These are phyloP conservation scores for Vigna trinervia DNA, from an alignment of 306 rosid species.

Conservation along the genomic window DNA sequence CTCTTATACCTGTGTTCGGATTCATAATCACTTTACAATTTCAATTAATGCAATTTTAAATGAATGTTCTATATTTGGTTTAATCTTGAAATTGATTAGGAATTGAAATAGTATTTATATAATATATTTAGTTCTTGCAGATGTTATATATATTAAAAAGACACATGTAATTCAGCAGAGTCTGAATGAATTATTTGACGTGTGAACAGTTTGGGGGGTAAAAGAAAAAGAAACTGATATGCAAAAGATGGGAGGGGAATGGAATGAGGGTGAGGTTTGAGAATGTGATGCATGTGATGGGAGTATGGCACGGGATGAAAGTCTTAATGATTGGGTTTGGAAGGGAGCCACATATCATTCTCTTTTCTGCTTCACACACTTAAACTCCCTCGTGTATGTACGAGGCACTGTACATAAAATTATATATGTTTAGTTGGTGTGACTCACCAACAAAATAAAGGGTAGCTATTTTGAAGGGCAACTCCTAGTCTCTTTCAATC, in stretches of 20 bases:
- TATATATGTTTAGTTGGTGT: conserved; percentile 2
- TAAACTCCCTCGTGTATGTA: conserved; percentile 38
- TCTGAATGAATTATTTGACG: conserved; percentile 41
- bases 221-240: neutral
- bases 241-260: conserved; percentile 20
- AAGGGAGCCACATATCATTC: conserved; percentile 32
- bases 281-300: conserved; percentile 70
- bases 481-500: conserved; percentile 38
- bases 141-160: too few relatives aligned
- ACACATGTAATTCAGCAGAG: neutral
- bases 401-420: conserved; percentile 35
- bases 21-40: neutral
- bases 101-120: too few relatives aligned
- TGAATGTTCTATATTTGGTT: neutral
- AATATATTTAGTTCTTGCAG: neutral
- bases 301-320: conserved; percentile 59
- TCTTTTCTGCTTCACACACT: conserved; percentile 39
- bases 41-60: neutral
- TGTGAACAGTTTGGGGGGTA: conserved; percentile 10
- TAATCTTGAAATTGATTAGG: neutral
- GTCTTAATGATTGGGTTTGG: conserved; percentile 55
- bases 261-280: conserved; percentile 38
- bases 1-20: neutral
- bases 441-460: neutral
- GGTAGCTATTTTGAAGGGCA: conserved; percentile 33